A percentile compares a stretch with the other conserved stretches of the same genome.
These are phyloP conservation scores for Biscogniauxia mediterranea DNA, from an alignment of 2,329 filamentous ascomycete species.

Conservation along the genomic window DNA sequence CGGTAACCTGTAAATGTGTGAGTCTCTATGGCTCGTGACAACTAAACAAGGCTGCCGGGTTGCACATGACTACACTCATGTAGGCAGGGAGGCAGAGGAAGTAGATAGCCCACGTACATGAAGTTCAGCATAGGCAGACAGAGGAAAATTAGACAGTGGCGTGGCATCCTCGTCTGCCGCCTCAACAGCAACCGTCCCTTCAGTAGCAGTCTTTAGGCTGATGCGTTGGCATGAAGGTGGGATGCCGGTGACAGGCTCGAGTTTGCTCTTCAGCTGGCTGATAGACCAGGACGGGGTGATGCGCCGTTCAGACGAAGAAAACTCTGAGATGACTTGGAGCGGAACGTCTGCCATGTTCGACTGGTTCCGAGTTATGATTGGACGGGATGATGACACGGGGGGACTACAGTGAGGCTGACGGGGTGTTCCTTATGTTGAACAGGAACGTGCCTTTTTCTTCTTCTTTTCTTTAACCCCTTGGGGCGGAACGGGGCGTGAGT, in stretches of 20 bases:
- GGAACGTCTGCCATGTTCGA: conserved; percentile 68
- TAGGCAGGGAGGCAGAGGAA: background rate
- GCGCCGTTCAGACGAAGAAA: conserved; percentile 80
- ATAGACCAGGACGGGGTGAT: conserved; percentile 92
- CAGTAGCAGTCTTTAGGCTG: conserved; percentile 62
- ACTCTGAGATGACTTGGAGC: conserved; percentile 72
- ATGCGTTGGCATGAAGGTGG: conserved; percentile 78
- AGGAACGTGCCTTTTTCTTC: background rate
- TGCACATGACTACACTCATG: background rate
- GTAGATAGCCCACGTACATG: conserved; percentile 60
- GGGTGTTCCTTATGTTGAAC: conserved; percentile 9
- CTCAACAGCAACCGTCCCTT: conserved; percentile 63
- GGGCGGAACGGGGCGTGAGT: background rate
- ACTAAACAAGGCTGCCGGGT: conserved; percentile 1
- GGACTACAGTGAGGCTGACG: conserved; percentile 12
- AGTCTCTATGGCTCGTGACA: conserved; percentile 15
- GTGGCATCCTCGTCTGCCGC: conserved; percentile 71
- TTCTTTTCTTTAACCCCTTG: background rate
- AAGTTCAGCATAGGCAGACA: conserved; percentile 75
- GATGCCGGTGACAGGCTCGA: conserved; percentile 91
- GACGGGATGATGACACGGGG: conserved; percentile 10
- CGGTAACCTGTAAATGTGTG: conserved; percentile 60
- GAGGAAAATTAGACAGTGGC: conserved; percentile 61
- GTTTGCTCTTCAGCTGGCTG: conserved; percentile 75
- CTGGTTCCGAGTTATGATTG: conserved; percentile 14